Base-by-base conservation (phyloP, 2,329 filamentous ascomycete species). In the Trichophaea hybrida region DNA sequence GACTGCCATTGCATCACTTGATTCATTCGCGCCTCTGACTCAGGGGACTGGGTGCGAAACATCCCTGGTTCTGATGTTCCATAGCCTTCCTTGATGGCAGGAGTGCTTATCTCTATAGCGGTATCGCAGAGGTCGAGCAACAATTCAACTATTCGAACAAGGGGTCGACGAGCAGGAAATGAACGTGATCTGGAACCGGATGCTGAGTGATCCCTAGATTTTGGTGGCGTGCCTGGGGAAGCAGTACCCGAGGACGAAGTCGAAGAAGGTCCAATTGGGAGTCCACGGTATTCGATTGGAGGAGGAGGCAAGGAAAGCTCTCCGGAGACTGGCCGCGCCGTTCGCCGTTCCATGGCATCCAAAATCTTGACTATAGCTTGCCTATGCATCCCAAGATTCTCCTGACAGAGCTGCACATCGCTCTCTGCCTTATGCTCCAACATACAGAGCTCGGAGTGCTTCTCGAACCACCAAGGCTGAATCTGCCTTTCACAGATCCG, bases 401-500 rank as follows among this genome's bases (percentile, higher is more conserved):
- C 93, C 69, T 98, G 93, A 5, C 90, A 83, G 77, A 97, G 85
- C 71, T 98, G 91, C 3, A 98, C 89, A 68, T 97, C 91, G 87
- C 96, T 94, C 71, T 98, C 93, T 0, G 93, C 91, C 55, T 86
- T 84, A 70, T 98, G 93, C 71, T 98, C 93, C 71, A 97, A 90
- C 58, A 96, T 77, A 70, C 93, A 98, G 17, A 97, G 76, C 69
- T 98, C 94, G 1, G 91, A 95, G 71, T 98, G 93, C 72, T 97
- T 98, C 73, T 98, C 93, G 68, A 98, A 98, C 94, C 93, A 98
- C 93, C 93, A 98, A 0, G 91, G 89, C 4, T 88, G 88, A 62
- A 98, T 97, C 64, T 96, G 88, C 57, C 93, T 87, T 71, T 98
- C 93, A 72, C 93, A 98, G 58, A 98, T 97, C 56, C 93, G 88